A percentile compares a stretch with the other conserved stretches of the same genome.
phyloP scores from a whole-genome alignment of 106 monocot genomes.

The Acorus calamus region DNA sequence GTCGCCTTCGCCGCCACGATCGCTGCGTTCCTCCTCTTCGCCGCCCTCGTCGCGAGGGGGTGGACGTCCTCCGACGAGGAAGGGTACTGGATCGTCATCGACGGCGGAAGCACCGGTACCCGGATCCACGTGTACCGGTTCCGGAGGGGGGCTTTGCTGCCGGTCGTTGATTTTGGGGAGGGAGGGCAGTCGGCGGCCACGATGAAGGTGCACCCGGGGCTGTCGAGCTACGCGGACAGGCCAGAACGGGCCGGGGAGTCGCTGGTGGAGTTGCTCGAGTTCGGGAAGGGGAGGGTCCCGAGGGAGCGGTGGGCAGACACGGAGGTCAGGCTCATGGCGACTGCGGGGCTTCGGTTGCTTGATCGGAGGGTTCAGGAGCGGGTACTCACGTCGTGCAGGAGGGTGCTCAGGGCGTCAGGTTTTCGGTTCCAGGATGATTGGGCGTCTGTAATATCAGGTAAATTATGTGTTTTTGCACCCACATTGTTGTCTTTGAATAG shows the following conservation, averaged over 20 bases:
- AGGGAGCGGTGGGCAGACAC: conserved; percentile 29
- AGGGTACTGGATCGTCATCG: conserved; percentile 52
- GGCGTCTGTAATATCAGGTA: conserved; percentile 85
- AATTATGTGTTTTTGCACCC: no score
- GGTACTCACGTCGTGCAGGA: conserved; percentile 66
- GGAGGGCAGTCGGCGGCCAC: conserved; percentile 16
- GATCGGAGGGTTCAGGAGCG: conserved; percentile 29
- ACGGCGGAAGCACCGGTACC: conserved; percentile 83
- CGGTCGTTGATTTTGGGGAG: conserved; percentile 31
- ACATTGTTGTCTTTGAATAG: no score
- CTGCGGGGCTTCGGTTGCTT: conserved; percentile 82
- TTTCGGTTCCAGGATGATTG: conserved; percentile 70
- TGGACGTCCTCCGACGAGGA: conserved; percentile 2
- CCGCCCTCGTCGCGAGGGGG: conserved; percentile 2
- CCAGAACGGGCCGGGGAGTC: conserved; percentile 56
- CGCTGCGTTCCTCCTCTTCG: conserved; percentile 7
- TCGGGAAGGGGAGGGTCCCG: conserved; percentile 46
- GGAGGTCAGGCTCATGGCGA: conserved; percentile 81
- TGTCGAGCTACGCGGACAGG: conserved; percentile 50
- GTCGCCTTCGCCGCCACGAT: conserved; percentile 9
- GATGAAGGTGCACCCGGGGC: conserved; percentile 71
- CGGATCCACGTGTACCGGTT: conserved; percentile 29
- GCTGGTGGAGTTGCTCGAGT: conserved; percentile 51
- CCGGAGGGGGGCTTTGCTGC: conserved; percentile 7
- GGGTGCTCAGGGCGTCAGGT: conserved; percentile 45